Evolutionary conservation across 352 stramenopile species (phyloP).

Genomic region (Phytopythium helicoides): DNA sequence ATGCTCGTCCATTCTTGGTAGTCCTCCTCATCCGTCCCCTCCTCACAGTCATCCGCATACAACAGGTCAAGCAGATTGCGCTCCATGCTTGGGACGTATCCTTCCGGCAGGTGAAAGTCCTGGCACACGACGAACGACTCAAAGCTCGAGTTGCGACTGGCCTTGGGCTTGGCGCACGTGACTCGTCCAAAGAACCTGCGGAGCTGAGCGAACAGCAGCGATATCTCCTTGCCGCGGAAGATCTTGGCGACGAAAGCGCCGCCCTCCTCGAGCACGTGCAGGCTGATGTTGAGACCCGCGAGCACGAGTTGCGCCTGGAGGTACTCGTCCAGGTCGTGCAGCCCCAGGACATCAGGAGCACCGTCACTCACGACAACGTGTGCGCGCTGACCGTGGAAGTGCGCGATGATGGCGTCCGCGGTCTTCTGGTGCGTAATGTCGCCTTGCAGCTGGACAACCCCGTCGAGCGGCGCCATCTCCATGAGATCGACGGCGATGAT

Average conservation of each 20-base stretch:
- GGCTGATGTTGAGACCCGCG: conserved; percentile 73
- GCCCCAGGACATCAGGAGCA: conserved; percentile 95
- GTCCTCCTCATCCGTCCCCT: conserved; percentile 16
- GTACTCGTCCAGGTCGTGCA: conserved; percentile 84
- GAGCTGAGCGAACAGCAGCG: conserved; percentile 70
- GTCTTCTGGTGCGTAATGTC: conserved; percentile 84
- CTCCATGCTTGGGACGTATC: conserved; percentile 62
- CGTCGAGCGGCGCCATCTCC: conserved; percentile 97
- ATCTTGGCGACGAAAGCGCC: conserved; percentile 86
- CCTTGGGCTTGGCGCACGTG: conserved; percentile 82
- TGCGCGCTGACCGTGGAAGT: conserved; percentile 79
- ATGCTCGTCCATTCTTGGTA: conserved; percentile 18
- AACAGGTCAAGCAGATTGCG: conserved; percentile 66
- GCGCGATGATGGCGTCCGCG: conserved; percentile 65
- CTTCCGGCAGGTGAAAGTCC: conserved; percentile 47
- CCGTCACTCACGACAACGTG: conserved; percentile 99
- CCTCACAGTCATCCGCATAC: conserved; percentile 48
- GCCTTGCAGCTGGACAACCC: conserved; percentile 70
- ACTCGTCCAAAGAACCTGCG: conserved; percentile 66
- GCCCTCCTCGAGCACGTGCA: conserved; percentile 66
- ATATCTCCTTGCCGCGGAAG: conserved; percentile 81
- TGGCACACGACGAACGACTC: conserved; percentile 82
- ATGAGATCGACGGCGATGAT: conserved; percentile 87
- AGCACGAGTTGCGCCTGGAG: conserved; percentile 79
- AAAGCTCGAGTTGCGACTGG: conserved; percentile 83